Percentiles rank a stretch among this genome's conserved stretches.
These are phyloP conservation scores for Penicillium bovifimosum DNA, from an alignment of 495 filamentous ascomycete species.

Conservation along the genomic window DNA sequence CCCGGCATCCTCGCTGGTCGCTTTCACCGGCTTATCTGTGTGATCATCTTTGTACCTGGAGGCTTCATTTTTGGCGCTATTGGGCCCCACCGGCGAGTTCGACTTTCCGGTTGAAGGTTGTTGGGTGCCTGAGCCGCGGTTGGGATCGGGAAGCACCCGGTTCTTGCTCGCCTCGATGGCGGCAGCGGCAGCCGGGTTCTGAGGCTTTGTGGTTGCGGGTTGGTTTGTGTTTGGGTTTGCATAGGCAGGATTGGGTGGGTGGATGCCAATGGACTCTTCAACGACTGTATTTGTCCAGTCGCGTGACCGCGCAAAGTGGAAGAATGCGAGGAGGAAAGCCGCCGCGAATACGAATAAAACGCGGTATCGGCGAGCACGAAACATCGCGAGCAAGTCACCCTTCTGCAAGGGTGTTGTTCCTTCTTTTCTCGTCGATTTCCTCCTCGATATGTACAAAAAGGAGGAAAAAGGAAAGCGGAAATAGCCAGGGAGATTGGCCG, in stretches of 20 bases:
- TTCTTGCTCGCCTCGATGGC: conserved; percentile 10
- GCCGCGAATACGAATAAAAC: conserved; percentile 66
- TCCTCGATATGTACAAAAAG: not conserved
- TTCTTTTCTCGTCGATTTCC: too few species aligned
- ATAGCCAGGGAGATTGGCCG: not conserved
- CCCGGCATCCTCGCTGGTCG: not conserved
- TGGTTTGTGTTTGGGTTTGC: conserved; percentile 1
- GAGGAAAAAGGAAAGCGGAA: not conserved
- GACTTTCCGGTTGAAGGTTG: not conserved
- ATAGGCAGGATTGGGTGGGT: conserved; percentile 1
- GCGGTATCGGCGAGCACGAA: conserved; percentile 72
- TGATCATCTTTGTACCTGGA: not conserved
- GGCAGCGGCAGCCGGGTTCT: not conserved
- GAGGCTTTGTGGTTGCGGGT: not conserved
- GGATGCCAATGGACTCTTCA: conserved; percentile 6
- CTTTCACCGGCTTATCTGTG: not conserved
- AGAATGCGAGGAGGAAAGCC: conserved; percentile 56
- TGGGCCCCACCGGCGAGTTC: conserved; percentile 1
- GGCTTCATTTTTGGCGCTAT: not conserved
- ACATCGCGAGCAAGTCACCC: conserved; percentile 47
- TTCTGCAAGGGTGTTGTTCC: not conserved
- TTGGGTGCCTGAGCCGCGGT: conserved; percentile 7
- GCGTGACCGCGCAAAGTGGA: conserved; percentile 52
- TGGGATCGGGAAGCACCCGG: conserved; percentile 7
- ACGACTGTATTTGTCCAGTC: conserved; percentile 21